A percentile compares a stretch with the other conserved stretches of the same genome.
Conservation (phyloP, 106 monocot genomes). For the Dactylorhiza incarnata region DNA sequence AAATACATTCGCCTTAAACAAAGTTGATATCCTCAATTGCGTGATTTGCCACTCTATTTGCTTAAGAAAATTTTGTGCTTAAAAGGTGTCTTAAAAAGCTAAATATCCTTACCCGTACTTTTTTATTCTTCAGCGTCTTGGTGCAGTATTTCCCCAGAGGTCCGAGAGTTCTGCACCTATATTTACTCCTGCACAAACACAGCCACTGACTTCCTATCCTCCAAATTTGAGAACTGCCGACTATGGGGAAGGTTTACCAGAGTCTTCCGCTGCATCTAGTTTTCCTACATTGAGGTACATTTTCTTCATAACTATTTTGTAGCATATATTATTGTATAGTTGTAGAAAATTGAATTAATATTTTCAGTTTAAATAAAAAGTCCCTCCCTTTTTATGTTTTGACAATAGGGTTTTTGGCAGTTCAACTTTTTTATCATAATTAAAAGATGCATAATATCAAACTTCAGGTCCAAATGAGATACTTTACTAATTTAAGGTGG, state of each 20-base stretch:
- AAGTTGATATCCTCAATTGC: not conserved
- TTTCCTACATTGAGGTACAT: slow-evolving; percentile 39
- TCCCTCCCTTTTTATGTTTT: too few species aligned
- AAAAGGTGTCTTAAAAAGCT: not conserved
- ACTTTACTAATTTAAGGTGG: not conserved
- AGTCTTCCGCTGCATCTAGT: slow-evolving; percentile 26
- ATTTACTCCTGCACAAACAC: slow-evolving; percentile 41
- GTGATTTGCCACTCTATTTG: not conserved
- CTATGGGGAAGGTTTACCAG: slow-evolving; percentile 25
- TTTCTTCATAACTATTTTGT: not conserved
- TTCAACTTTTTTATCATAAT: not conserved
- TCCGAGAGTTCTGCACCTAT: slow-evolving; percentile 35
- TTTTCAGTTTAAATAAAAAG: too few species aligned
- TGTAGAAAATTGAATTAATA: too few species aligned
- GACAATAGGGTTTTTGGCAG: not conserved
- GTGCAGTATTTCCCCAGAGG: slow-evolving; percentile 12
- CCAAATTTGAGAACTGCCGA: slow-evolving; percentile 18
- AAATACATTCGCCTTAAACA: not conserved
- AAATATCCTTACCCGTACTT: not conserved
- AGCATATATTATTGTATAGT: too few species aligned
- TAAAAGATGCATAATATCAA: not conserved
- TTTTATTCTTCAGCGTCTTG: slow-evolving; percentile 6
- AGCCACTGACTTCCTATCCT: slow-evolving; percentile 33
- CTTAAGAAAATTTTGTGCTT: not conserved
- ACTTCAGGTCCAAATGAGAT: not conserved